Evolutionary conservation across 129 eudicot genomes (phyloP).

Genomic region (Arctium minus): DNA sequence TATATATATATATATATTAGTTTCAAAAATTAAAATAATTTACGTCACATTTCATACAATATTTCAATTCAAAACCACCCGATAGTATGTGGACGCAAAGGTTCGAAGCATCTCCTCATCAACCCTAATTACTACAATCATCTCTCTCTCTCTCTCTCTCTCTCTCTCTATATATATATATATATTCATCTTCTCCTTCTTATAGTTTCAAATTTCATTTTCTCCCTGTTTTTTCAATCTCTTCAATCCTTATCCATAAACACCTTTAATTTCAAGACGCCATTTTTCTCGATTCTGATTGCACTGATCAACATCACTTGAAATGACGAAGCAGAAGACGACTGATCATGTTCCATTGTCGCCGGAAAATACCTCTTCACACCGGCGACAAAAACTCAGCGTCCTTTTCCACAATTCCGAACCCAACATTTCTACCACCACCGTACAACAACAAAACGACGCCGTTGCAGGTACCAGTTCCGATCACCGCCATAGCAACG

Average conservation of each 20-base stretch:
- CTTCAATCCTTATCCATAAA: not conserved
- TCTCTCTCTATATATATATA: no score
- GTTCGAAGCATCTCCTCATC: not conserved
- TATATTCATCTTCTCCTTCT: not conserved
- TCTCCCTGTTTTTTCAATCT: not conserved
- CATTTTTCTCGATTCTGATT: not conserved
- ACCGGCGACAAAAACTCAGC: slow-evolving; percentile 46
- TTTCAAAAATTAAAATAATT: not conserved
- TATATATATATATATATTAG: no score
- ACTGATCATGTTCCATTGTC: not conserved
- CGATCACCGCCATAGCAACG: slow-evolving; percentile 28
- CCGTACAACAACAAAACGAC: slow-evolving; percentile 13
- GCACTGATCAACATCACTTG: not conserved
- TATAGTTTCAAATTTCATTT: not conserved
- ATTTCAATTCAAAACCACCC: not conserved
- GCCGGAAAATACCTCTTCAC: slow-evolving; percentile 18
- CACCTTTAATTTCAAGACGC: not conserved
- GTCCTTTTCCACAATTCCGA: slow-evolving; percentile 42
- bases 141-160: no score
- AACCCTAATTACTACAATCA: no score
- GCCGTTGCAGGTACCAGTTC: not conserved
- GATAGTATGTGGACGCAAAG: not conserved
- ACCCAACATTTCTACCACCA: slow-evolving; percentile 23
- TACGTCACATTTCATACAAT: not conserved
- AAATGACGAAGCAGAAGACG: slow-evolving; percentile 29